A percentile compares a stretch with the other conserved stretches of the same genome.
Conservation (phyloP, 2,329 filamentous ascomycete species). For the Pseudonectria foliicola region DNA sequence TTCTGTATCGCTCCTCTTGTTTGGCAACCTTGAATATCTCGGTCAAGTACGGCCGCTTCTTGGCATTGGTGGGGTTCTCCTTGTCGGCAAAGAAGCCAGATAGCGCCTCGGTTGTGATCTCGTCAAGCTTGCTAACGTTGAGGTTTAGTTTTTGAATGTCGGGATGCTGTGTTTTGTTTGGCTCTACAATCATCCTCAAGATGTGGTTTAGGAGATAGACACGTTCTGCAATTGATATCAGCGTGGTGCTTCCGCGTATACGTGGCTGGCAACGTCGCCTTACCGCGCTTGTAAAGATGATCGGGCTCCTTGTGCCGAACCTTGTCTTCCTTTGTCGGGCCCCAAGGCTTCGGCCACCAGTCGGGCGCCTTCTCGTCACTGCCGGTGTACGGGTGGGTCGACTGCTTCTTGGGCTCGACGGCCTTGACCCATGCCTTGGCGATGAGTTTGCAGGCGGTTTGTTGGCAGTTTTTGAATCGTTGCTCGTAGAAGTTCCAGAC, state of each 20-base stretch:
- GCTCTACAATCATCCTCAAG: conserved; percentile 48
- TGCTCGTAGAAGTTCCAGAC: conserved; percentile 55
- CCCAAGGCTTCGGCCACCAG: conserved; percentile 59
- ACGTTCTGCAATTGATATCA: conserved; percentile 38
- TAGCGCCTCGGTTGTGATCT: conserved; percentile 50
- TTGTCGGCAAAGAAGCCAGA: conserved; percentile 45
- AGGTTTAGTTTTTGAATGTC: conserved; percentile 48
- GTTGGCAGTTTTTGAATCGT: conserved; percentile 60
- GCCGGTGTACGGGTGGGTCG: conserved; percentile 64
- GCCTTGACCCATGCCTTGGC: conserved; percentile 71
- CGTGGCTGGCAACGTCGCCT: conserved; percentile 7
- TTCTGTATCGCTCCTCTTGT: conserved; percentile 47
- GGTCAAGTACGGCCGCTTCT: conserved; percentile 48
- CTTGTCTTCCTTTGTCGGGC: conserved; percentile 41
- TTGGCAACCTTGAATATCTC: conserved; percentile 57
- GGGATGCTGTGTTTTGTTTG: conserved; percentile 40
- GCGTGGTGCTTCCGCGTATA: background rate
- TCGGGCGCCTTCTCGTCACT: conserved; percentile 54
- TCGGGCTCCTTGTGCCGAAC: conserved; percentile 68
- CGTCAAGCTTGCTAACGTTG: conserved; percentile 49
- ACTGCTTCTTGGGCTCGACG: conserved; percentile 71
- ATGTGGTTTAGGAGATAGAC: conserved; percentile 54
- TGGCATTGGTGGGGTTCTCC: conserved; percentile 48
- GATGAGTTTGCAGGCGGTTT: conserved; percentile 64
- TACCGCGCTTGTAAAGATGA: conserved; percentile 62